Conservation (phyloP, 2,329 filamentous ascomycete genomes). For the Aschersonia sp. region DNA sequence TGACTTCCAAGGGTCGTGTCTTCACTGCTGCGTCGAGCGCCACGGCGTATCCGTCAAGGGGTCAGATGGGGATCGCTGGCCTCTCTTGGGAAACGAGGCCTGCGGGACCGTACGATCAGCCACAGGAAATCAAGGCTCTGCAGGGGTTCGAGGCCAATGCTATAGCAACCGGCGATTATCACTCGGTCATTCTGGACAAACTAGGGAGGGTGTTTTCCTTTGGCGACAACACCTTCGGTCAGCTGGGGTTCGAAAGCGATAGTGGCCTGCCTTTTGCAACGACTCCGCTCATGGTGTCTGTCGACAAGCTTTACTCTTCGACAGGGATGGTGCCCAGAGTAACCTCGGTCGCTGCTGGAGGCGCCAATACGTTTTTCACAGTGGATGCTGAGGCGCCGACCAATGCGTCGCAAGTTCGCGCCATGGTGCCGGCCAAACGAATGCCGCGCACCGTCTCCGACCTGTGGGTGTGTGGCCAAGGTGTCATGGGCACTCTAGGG, state of each 20-base stretch:
- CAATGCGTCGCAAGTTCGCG: conserved; percentile 5
- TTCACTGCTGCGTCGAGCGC: conserved; percentile 79
- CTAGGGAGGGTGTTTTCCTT: conserved; percentile 72
- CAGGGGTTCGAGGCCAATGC: conserved; percentile 56
- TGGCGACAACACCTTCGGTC: conserved; percentile 84
- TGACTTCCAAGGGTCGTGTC: conserved; percentile 73
- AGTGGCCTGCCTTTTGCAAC: conserved; percentile 48
- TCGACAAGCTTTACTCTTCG: conserved; percentile 58
- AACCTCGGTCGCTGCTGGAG: conserved; percentile 72
- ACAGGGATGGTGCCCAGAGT: conserved; percentile 50
- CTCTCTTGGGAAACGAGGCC: conserved; percentile 70
- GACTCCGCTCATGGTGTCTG: conserved; percentile 54
- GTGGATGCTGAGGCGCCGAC: conserved; percentile 55
- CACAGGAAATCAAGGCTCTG: conserved; percentile 63
- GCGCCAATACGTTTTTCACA: conserved; percentile 75
- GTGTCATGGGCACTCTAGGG: conserved; percentile 70
- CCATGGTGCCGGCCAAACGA: conserved; percentile 15
- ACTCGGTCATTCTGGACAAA: conserved; percentile 66
- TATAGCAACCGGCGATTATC: conserved; percentile 74
- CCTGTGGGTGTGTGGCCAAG: conserved; percentile 76
- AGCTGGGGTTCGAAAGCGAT: conserved; percentile 68
- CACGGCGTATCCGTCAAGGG: conserved; percentile 63
- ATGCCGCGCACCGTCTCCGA: conserved; percentile 32
- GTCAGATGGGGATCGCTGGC: conserved; percentile 78
- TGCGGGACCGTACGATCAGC: conserved; percentile 62